A percentile compares a stretch with the other conserved stretches of the same genome.
phyloP scores from a whole-genome alignment of 169 alveolate genomes.

The Plasmodium cynomolgi region DNA sequence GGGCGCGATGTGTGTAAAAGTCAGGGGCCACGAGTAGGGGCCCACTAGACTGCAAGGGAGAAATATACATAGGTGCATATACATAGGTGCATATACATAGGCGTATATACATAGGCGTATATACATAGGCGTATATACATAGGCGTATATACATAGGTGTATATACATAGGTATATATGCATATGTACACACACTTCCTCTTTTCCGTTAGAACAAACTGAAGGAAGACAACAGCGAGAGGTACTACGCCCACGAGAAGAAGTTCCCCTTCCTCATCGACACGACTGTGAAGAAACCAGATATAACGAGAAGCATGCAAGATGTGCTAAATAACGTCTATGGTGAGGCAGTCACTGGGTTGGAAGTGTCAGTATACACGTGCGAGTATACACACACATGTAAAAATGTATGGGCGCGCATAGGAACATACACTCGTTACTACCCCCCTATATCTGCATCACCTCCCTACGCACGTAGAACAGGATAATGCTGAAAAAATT shows the following conservation, averaged over 20 bases:
- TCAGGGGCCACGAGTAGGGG: background rate
- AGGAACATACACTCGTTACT: background rate
- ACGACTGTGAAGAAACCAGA: slow-evolving; percentile 22
- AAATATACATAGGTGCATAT: background rate
- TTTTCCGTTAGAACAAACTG: slow-evolving; percentile 18
- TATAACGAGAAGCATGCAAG: slow-evolving; percentile 35
- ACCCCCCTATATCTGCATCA: background rate
- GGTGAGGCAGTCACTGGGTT: slow-evolving; percentile 6
- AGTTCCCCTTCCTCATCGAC: slow-evolving; percentile 58
- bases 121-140: too few relatives aligned
- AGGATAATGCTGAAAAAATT: slow-evolving; percentile 14
- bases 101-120: background rate
- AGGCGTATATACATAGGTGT: too few relatives aligned
- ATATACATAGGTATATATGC: background rate
- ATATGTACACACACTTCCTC: background rate
- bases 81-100: background rate
- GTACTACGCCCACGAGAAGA: slow-evolving; percentile 36
- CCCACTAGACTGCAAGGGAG: background rate
- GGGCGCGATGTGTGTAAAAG: background rate
- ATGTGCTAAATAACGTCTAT: slow-evolving; percentile 39
- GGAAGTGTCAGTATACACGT: background rate
- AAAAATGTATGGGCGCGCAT: background rate
- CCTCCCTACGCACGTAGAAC: background rate
- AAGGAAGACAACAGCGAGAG: slow-evolving; percentile 29
- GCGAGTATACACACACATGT: background rate